Conservation (phyloP, 1,139 yeast species). For the Kodamaea sp. region DNA sequence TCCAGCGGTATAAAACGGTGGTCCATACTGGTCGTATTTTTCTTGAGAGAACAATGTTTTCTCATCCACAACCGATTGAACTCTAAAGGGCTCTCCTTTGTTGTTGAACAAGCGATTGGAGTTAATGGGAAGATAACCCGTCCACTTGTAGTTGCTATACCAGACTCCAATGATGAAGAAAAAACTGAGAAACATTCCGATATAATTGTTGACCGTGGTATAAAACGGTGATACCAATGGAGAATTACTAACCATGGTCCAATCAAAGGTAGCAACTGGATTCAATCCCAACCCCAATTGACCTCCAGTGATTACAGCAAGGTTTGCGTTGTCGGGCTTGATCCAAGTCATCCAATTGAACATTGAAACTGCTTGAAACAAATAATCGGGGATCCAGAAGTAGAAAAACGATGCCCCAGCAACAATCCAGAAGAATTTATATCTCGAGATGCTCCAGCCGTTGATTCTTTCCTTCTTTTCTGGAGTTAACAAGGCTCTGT, state of each 20-base stretch:
- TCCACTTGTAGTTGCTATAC: constrained; percentile 24
- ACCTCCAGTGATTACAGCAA: constrained; percentile 19
- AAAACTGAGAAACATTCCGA: constrained; percentile 37
- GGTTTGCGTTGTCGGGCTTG: constrained; percentile 18
- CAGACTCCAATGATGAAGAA: constrained; percentile 30
- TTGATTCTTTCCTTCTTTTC: constrained; percentile 18
- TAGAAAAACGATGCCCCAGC: constrained; percentile 16
- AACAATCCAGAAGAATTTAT: constrained; percentile 16
- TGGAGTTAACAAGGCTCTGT: constrained; percentile 19
- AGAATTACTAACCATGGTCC: constrained; percentile 12
- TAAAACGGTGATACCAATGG: constrained; percentile 20
- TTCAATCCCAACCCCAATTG: constrained; percentile 19
- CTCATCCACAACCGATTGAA: constrained; percentile 13
- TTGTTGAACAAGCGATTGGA: constrained; percentile 16
- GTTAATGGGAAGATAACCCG: constrained; percentile 20
- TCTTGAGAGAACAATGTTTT: constrained; percentile 16
- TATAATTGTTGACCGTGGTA: constrained; percentile 38
- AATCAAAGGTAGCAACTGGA: constrained; percentile 22
- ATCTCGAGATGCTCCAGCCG: constrained; percentile 22
- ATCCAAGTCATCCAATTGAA: constrained; percentile 26
- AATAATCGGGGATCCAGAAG: constrained; percentile 22
- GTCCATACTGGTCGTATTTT: constrained; percentile 31
- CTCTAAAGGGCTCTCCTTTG: constrained; percentile 16
- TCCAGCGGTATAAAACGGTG: constrained; percentile 47
- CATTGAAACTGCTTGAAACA: constrained; percentile 16